Percentiles rank a stretch among this genome's conserved stretches.
phyloP scores from a whole-genome alignment of 306 rosid genomes.

The Boehmeria nivea region DNA sequence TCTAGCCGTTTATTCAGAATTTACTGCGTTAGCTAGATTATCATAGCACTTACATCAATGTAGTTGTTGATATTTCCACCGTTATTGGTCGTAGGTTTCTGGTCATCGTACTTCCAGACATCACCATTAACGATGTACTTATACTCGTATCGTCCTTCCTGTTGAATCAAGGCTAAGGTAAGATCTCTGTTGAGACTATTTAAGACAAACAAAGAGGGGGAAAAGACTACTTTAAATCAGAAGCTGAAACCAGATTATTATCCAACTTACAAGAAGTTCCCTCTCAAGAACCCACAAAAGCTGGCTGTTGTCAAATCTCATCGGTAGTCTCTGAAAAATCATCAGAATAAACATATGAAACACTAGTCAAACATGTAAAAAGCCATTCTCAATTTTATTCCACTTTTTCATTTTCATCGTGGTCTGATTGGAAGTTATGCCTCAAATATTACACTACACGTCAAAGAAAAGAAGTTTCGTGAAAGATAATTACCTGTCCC shows the following conservation, averaged over 20 bases:
- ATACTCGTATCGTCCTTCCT: constrained; percentile 96
- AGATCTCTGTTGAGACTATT: neutral
- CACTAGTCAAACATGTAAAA: neutral
- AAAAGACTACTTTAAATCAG: too few species aligned
- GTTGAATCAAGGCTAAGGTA: constrained; percentile 15
- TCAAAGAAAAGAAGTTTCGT: neutral
- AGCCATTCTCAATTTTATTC: neutral
- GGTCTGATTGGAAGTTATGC: too few species aligned
- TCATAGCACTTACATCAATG: constrained; percentile 48
- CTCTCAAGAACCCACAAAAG: constrained; percentile 65
- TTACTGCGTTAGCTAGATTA: neutral
- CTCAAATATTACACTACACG: neutral
- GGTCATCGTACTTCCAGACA: constrained; percentile 52
- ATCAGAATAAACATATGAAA: constrained; percentile 16
- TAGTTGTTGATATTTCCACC: constrained; percentile 88
- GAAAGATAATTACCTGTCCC: constrained; percentile 72
- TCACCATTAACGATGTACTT: constrained; percentile 82
- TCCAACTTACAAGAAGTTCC: constrained; percentile 74
- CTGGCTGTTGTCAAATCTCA: constrained; percentile 43
- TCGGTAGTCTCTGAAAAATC: constrained; percentile 68
- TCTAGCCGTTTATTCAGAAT: too few species aligned
- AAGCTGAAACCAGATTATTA: too few species aligned
- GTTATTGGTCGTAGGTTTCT: constrained; percentile 54
- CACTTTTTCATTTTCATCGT: neutral
- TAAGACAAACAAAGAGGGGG: too few species aligned